Evolutionary conservation across 2,329 filamentous ascomycete species (phyloP), one percentile per base, ranked within the genome.

Genomic region (Hymenoscyphus albidus): DNA sequence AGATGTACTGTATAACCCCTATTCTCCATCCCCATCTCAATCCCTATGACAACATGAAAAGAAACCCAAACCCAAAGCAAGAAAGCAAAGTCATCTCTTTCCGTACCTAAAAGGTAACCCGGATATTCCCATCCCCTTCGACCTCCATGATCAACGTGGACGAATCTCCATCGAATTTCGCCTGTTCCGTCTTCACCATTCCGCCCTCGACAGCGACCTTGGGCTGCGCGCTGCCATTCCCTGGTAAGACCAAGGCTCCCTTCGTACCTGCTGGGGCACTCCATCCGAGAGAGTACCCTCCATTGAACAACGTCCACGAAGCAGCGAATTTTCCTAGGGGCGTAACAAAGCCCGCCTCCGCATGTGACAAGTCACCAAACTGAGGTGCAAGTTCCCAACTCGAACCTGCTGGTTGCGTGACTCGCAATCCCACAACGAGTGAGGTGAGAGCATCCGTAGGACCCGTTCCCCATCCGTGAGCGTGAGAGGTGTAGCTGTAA

Each of bases 401-500:
- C 38, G 70, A 72, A 0, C 79, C 79, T 10, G 73, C 74, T 1
- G 74, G 74, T 1, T 71, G 68, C 0, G 75, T 76, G 22, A 81
- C 69, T 12, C 59, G 67, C 5, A 83, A 69, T 0, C 81, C 81
- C 2, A 82, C 74, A 22, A 81, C 72, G 32, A 76, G 76, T 59
- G 79, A 76, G 0, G 78, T 81, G 64, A 83, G 70, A 1, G 80
- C 78, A 55, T 77, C 78, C 1, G 80, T 80, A 12, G 81, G 81
- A 0, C 81, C 81, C 0, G 78, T 78, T 10, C 78, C 77, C 81
- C 81, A 83, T 9, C 81, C 81, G 70, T 83, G 81, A 14, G 81
- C 75, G 65, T 83, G 81, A n/a, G 77, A 79, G 6, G 80, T 80
- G 63, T 82, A 80, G 5, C 66, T 67, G 22, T 65, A 66, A 48